phyloP scores from a whole-genome alignment of 2,329 filamentous ascomycete genomes.

The Calonectria pteridis region DNA sequence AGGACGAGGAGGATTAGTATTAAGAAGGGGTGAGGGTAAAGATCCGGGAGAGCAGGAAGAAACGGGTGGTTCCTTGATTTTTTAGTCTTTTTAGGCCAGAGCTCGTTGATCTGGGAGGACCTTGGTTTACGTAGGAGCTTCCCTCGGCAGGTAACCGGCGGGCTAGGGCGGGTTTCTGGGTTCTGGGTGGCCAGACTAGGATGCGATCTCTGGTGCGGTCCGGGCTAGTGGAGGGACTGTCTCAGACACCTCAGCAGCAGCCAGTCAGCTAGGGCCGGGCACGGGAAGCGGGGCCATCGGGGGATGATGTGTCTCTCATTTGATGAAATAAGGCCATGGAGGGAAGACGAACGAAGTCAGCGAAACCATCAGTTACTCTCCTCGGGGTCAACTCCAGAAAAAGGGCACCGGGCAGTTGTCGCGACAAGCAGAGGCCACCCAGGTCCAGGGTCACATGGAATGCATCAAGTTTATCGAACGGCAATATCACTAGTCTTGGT shows the following conservation, averaged over 20 bases:
- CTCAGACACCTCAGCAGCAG: constrained; percentile 3
- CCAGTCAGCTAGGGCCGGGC: background rate
- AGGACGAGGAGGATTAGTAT: background rate
- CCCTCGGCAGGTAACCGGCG: background rate
- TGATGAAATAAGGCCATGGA: constrained; percentile 5
- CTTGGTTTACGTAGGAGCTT: constrained; percentile 4
- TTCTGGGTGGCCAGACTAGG: background rate
- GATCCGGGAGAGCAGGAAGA: background rate
- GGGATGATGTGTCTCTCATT: constrained; percentile 8
- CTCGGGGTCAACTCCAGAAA: background rate
- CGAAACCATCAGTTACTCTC: background rate
- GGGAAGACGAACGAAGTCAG: background rate
- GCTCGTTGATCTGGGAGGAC: background rate
- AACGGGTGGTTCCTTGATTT: constrained; percentile 17
- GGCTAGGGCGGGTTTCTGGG: background rate
- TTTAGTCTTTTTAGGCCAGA: background rate
- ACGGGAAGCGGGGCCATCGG: constrained; percentile 4
- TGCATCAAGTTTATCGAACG: background rate
- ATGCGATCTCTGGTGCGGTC: constrained; percentile 1
- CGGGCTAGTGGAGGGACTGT: constrained; percentile 2
- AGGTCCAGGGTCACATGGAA: background rate
- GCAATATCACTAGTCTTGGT: background rate
- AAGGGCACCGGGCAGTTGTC: background rate
- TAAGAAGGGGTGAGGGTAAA: background rate
- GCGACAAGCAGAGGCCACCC: background rate